Evolutionary conservation across 2,329 filamentous ascomycete genomes (phyloP), one percentile per base, ranked within the genome.

Genomic region (Malbranchea zuffiana): DNA sequence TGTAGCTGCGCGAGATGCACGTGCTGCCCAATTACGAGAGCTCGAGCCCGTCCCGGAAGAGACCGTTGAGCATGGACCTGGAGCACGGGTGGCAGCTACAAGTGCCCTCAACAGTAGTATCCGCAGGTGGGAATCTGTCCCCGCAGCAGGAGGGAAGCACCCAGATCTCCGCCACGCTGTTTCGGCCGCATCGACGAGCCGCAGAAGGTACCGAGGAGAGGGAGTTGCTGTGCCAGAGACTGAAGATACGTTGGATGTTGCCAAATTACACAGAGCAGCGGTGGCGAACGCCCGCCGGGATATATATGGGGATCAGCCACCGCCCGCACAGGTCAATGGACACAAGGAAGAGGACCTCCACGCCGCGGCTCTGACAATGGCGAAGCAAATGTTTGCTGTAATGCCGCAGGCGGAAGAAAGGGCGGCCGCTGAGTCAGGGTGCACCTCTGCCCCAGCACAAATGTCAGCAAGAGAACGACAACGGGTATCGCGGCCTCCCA

Each of bases 361-460:
- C 45, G 81, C 82, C 21, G 85, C 82, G 10, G 84, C 86, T 4
- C 66, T 92, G 2, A 80, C 80, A 10, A 88, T 92, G 82, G 84
- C 85, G 4, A 80, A 80, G 59, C 74, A 78, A 49, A 86, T 92
- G 74, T 92, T 83, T 51, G 72, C 66, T 8, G 13, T 42, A 2
- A 67, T 74, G 21, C 78, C 85, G 47, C 75, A 83, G 44, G 73
- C 71, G 43, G 70, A 69, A 35, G 35, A 39, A 16, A 24, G 32
- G 7, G 33, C 42, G 65, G 34, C 71, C 3, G 71, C 75, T 8
- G 62, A 68, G 44, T 46, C 44, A 17, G 44, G 39, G 6, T 42
- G 38, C 25, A 17, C 40, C n/a, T 28, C 24, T 16, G 36, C 43
- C 16, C 39, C 35, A 13, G 44, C 41, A 17, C 45, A 30, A 7